Percentiles rank a stretch among this genome's conserved stretches.
Evolutionary conservation across 2,329 filamentous ascomycete species (phyloP).

Genomic region (Catunica adiposa): DNA sequence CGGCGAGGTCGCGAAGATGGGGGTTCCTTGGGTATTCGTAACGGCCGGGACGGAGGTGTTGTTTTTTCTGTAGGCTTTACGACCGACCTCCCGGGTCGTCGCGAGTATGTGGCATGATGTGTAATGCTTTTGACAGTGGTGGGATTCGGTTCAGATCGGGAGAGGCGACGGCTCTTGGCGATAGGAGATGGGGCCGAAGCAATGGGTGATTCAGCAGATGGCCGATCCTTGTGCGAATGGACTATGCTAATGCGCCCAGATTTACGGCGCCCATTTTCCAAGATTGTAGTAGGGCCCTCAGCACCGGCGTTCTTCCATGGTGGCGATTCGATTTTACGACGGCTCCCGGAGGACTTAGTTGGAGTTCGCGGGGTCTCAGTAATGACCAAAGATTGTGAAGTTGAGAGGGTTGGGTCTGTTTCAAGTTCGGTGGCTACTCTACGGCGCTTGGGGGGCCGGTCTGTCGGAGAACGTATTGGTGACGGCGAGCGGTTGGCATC

Average conservation of each 20-base stretch:
- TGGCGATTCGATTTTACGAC: slow-evolving; percentile 48
- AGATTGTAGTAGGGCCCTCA: slow-evolving; percentile 75
- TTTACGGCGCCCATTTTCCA: slow-evolving; percentile 53
- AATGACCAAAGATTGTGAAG: slow-evolving; percentile 5
- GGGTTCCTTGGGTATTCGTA: not conserved
- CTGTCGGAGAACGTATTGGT: slow-evolving; percentile 19
- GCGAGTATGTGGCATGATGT: not conserved
- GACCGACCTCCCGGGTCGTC: not conserved
- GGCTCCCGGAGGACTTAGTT: slow-evolving; percentile 24
- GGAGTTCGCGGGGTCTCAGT: slow-evolving; percentile 18
- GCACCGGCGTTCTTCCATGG: slow-evolving; percentile 82
- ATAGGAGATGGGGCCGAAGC: not conserved
- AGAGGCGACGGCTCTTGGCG: not conserved
- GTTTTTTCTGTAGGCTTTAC: not conserved
- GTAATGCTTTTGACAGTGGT: not conserved
- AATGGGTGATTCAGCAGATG: not conserved
- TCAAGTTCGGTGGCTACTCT: slow-evolving; percentile 29
- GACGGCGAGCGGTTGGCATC: not conserved
- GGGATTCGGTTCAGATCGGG: not conserved
- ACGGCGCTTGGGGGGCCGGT: slow-evolving; percentile 47
- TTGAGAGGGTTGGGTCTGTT: not conserved
- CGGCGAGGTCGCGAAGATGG: not conserved
- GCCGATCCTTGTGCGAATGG: slow-evolving; percentile 1
- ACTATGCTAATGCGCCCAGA: slow-evolving; percentile 46
- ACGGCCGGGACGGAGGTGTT: not conserved